A percentile compares a stretch with the other conserved stretches of the same genome.
phyloP scores from a whole-genome alignment of 148 eudicot genomes.

The Camellia granthamiana region DNA sequence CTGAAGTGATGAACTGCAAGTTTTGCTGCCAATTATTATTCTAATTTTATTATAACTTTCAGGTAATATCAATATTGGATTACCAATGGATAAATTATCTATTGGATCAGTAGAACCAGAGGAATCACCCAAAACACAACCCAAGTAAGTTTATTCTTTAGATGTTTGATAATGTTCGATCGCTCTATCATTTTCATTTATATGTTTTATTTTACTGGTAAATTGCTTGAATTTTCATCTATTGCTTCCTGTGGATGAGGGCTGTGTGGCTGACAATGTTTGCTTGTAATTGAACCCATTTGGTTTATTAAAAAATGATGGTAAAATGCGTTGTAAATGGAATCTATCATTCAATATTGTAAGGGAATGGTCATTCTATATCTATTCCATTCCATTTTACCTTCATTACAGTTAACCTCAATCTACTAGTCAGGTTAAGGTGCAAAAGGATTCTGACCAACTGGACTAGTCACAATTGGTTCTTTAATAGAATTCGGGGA shows the following conservation, averaged over 20 bases:
- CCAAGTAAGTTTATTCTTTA: conserved; percentile 25
- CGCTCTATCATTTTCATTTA: no score
- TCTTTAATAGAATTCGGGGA: not conserved
- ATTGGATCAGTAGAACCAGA: conserved; percentile 14
- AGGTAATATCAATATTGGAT: conserved; percentile 31
- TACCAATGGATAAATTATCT: conserved; percentile 50
- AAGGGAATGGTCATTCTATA: no score
- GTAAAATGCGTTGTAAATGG: no score
- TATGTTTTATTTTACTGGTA: no score
- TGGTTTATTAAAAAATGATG: not conserved
- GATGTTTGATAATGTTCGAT: not conserved
- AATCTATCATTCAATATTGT: no score
- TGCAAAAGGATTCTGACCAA: no score
- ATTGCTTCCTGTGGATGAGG: not conserved
- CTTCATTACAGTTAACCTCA: no score
- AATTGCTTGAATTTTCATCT: no score
- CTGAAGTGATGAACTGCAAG: not conserved
- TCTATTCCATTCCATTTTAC: no score
- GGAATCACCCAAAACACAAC: conserved; percentile 17
- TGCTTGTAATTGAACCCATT: no score
- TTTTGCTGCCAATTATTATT: not conserved
- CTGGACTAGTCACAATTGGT: no score
- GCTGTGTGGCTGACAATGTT: not conserved
- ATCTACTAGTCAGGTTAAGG: no score
- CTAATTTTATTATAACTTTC: not conserved